Conservation (phyloP, 345 rosid species). For the Arabis hirsuta region DNA sequence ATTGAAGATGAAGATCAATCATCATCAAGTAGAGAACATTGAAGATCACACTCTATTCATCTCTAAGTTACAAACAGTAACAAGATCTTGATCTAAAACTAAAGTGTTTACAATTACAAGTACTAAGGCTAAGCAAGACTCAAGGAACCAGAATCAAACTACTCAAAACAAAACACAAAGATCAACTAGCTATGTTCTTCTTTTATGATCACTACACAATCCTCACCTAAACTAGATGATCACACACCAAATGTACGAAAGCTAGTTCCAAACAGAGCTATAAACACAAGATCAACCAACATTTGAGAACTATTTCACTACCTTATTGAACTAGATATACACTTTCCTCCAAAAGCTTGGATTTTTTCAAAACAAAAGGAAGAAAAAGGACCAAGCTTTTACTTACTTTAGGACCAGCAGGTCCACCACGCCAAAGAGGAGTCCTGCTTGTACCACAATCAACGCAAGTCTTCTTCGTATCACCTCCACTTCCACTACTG, state of each 20-base stretch:
- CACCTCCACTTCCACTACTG: conserved; percentile 42
- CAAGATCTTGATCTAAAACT: too few relatives aligned
- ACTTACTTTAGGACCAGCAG: conserved; percentile 92
- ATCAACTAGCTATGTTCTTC: neutral
- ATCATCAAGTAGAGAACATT: neutral
- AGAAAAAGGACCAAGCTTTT: neutral
- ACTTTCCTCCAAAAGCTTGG: neutral
- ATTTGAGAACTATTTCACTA: neutral
- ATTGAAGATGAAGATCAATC: neutral
- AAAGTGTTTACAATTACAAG: too few relatives aligned
- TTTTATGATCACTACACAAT: conserved; percentile 11
- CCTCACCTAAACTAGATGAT: conserved; percentile 6
- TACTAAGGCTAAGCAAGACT: neutral
- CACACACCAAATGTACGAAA: conserved; percentile 4
- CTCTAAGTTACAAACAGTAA: too few relatives aligned
- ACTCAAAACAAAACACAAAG: neutral
- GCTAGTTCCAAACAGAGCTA: neutral
- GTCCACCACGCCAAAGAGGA: conserved; percentile 98
- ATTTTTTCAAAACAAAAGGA: neutral
- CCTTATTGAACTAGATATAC: conserved; percentile 24
- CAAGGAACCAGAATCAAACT: neutral
- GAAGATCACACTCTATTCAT: too few relatives aligned
- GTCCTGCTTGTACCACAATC: conserved; percentile 92
- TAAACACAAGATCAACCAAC: conserved; percentile 9
- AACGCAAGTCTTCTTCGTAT: conserved; percentile 74